A percentile compares a stretch with the other conserved stretches of the same genome.
Conservation (phyloP, 805 yeast species). For the Suhomyces tanzawaensis region DNA sequence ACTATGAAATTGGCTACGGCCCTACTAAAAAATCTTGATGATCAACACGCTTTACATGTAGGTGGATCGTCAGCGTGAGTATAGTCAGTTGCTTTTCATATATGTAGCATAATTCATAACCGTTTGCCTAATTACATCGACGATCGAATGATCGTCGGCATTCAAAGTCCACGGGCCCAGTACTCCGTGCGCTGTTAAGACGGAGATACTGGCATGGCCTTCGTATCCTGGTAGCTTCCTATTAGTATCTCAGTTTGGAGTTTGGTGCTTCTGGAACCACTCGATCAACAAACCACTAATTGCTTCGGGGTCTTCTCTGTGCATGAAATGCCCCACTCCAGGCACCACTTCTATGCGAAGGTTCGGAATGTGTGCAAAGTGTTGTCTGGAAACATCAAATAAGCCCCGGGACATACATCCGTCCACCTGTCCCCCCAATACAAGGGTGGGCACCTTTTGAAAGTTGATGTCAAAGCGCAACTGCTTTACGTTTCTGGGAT, state of each 20-base stretch:
- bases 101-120: too few relatives aligned
- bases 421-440: constrained; percentile 38
- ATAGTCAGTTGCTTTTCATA: too few relatives aligned
- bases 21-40: too few relatives aligned
- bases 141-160: too few relatives aligned
- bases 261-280: constrained; percentile 24
- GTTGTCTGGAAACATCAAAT: constrained; percentile 22
- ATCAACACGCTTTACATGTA: too few relatives aligned
- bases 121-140: too few relatives aligned
- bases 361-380: constrained; percentile 17
- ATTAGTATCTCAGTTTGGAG: background rate
- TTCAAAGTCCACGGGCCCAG: too few relatives aligned
- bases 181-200: too few relatives aligned
- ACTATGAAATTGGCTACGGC: too few relatives aligned
- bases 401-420: constrained; percentile 35
- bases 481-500: constrained; percentile 17
- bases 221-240: too few relatives aligned
- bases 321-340: constrained; percentile 39
- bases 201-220: too few relatives aligned
- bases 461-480: constrained; percentile 7
- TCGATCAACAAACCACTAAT: constrained; percentile 24
- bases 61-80: too few relatives aligned
- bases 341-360: constrained; percentile 24
- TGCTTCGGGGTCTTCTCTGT: constrained; percentile 34
- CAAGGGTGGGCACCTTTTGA: constrained; percentile 33